These are phyloP conservation scores for Bertia moriformis DNA, from an alignment of 2,329 filamentous ascomycete species.

Conservation along the genomic window DNA sequence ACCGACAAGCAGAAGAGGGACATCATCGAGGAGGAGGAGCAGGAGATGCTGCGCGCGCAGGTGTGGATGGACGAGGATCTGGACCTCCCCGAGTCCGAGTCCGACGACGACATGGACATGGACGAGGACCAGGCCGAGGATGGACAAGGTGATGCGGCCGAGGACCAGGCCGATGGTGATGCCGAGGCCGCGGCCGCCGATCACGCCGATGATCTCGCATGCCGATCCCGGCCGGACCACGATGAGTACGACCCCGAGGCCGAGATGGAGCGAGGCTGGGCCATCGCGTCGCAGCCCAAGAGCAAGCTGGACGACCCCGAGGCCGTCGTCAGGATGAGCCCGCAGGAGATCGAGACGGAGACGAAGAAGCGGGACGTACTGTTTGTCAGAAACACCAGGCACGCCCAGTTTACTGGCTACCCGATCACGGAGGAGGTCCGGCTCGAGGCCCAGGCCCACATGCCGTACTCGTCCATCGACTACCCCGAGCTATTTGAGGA, in stretches of 20 bases:
- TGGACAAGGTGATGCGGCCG: neutral
- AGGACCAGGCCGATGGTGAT: neutral
- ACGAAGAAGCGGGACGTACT: neutral
- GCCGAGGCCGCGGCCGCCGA: neutral
- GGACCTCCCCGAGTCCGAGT: neutral
- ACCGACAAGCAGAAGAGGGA: slow-evolving; percentile 17
- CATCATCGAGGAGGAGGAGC: slow-evolving; percentile 16
- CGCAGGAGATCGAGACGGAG: neutral
- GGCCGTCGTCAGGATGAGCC: neutral
- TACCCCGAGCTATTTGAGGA: neutral
- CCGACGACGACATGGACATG: neutral
- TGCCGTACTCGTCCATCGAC: neutral
- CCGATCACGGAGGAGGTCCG: neutral
- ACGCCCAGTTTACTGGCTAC: neutral
- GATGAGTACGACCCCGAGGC: neutral
- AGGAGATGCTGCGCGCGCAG: slow-evolving; percentile 9
- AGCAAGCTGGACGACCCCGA: neutral
- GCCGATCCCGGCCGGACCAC: too few species aligned
- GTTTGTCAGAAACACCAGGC: neutral
- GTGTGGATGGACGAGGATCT: slow-evolving; percentile 3
- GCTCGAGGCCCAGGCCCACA: neutral
- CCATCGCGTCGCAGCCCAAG: neutral
- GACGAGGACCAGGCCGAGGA: neutral
- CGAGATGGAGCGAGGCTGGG: neutral
- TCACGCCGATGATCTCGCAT: too few species aligned